Percentiles rank a stretch among this genome's conserved stretches.
phyloP scores from a whole-genome alignment of 75 land plant genomes.

The Azolla pinnata region DNA sequence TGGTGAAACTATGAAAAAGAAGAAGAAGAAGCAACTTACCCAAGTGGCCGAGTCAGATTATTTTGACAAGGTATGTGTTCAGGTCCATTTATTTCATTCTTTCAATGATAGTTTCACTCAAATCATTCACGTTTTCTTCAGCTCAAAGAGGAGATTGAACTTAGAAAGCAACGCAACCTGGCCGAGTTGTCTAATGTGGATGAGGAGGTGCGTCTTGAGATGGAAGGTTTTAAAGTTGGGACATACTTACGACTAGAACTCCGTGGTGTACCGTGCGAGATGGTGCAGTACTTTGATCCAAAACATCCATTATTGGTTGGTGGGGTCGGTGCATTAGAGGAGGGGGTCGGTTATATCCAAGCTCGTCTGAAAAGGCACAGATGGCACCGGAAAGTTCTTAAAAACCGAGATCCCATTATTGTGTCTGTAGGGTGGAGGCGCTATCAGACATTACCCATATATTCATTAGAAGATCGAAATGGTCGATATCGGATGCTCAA shows the following conservation, averaged over 20 bases:
- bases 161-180: conserved; percentile 70
- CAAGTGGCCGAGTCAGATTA: conserved; percentile 38
- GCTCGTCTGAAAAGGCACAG: conserved; percentile 80
- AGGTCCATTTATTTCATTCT: background rate
- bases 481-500: conserved; percentile 93
- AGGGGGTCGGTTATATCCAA: conserved; percentile 96
- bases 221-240: conserved; percentile 86
- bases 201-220: conserved; percentile 61
- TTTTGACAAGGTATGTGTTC: conserved; percentile 60
- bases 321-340: conserved; percentile 79
- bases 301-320: conserved; percentile 85
- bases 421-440: conserved; percentile 98
- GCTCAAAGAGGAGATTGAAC: conserved; percentile 86
- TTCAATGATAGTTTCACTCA: no score
- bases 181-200: conserved; percentile 86
- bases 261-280: conserved; percentile 82
- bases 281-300: conserved; percentile 96
- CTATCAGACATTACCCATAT: conserved; percentile 87
- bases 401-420: conserved; percentile 85
- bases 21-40: conserved; percentile 21
- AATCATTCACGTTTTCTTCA: conserved; percentile 21
- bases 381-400: conserved; percentile 90
- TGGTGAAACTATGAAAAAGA: conserved; percentile 18
- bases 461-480: conserved; percentile 81
- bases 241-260: conserved; percentile 76